Percentiles rank a stretch among this genome's conserved stretches.
These are phyloP conservation scores for Saturnispora sanitii DNA, from an alignment of 805 yeast genomes.

Conservation along the genomic window DNA sequence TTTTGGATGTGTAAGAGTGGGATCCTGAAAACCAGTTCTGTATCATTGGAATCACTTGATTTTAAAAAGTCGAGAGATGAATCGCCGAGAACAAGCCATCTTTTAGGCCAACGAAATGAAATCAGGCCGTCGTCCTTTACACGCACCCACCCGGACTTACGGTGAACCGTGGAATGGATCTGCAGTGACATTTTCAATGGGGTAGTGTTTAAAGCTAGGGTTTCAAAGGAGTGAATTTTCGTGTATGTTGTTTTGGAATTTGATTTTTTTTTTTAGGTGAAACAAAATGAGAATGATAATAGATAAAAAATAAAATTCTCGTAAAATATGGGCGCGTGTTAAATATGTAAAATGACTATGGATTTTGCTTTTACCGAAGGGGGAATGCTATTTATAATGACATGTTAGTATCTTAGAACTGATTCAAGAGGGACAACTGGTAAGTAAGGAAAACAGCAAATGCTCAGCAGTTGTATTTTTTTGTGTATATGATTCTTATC, in stretches of 20 bases:
- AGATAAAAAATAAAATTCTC: too few species aligned
- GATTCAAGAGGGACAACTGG: too few species aligned
- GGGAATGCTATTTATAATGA: too few species aligned
- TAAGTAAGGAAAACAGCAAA: too few species aligned
- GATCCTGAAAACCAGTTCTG: constrained; percentile 41
- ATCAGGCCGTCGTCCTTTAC: constrained; percentile 88
- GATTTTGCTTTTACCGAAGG: too few species aligned
- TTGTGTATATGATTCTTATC: too few species aligned
- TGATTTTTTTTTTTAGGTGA: not conserved
- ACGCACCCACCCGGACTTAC: constrained; percentile 75
- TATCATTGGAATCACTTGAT: constrained; percentile 36
- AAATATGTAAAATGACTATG: too few species aligned
- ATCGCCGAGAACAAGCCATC: constrained; percentile 71
- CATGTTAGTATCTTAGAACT: too few species aligned
- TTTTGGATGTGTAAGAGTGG: constrained; percentile 51
- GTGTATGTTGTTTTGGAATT: not conserved
- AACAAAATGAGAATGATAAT: too few species aligned
- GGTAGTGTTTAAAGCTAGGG: too few species aligned
- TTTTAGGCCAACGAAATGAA: constrained; percentile 86
- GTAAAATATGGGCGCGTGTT: too few species aligned
- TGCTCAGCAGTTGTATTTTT: too few species aligned
- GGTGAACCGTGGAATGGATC: constrained; percentile 27
- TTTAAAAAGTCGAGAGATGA: constrained; percentile 67
- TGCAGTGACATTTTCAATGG: constrained; percentile 13
- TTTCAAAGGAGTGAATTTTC: not conserved